phyloP scores from a whole-genome alignment of 495 filamentous ascomycete genomes.

The Aspergillus coremiiformis region DNA sequence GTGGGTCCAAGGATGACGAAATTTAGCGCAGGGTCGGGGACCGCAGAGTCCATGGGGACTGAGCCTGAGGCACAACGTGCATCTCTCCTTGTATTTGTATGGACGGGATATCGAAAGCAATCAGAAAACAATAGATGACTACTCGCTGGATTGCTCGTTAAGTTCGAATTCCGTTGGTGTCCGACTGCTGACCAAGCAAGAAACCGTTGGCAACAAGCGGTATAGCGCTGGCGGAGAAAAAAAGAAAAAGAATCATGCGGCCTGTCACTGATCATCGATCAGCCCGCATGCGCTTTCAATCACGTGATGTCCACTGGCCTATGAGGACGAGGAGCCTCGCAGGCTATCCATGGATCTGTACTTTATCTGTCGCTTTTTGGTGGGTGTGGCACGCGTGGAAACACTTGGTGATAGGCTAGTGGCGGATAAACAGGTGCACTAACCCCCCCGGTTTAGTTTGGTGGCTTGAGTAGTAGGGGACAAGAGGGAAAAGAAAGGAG shows the following conservation, averaged over 20 bases:
- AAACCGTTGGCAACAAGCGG: conserved; percentile 1
- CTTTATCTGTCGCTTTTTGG: conserved; percentile 16
- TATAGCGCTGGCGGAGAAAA: conserved; percentile 2
- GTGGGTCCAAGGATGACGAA: conserved; percentile 5
- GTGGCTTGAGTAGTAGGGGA: conserved; percentile 4
- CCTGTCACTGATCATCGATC: conserved; percentile 24
- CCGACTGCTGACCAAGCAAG: conserved; percentile 1
- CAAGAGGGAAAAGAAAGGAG: neutral
- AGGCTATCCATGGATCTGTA: conserved; percentile 12
- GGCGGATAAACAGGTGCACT: conserved; percentile 8
- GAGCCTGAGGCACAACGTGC: conserved; percentile 8
- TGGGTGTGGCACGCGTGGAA: conserved; percentile 6
- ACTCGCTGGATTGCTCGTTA: no score
- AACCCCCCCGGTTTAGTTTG: conserved; percentile 8
- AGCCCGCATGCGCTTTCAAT: conserved; percentile 35
- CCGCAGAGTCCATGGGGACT: neutral
- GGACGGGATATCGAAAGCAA: neutral
- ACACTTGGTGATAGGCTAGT: conserved; percentile 11
- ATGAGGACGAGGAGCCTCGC: conserved; percentile 10
- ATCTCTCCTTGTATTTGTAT: neutral
- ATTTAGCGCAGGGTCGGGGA: neutral
- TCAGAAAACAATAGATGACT: neutral
- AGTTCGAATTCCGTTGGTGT: neutral
- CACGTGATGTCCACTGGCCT: conserved; percentile 29
- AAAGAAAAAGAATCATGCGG: conserved; percentile 4